phyloP scores from a whole-genome alignment of 2,329 filamentous ascomycete species.

The Mycosphaerella sp. region DNA sequence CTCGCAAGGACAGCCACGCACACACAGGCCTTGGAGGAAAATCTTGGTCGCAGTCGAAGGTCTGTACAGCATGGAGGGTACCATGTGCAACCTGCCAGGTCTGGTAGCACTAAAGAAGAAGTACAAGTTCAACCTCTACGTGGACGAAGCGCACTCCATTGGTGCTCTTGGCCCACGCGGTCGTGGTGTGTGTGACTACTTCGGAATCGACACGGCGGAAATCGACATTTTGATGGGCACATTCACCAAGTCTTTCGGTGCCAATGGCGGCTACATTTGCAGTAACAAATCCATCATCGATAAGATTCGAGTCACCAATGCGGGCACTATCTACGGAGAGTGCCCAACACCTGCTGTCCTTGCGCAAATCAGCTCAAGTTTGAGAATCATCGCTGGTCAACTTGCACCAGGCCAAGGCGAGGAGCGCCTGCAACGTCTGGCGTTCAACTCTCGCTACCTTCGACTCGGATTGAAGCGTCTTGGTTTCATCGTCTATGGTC shows the following conservation, averaged over 20 bases:
- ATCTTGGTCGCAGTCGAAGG: slow-evolving; percentile 94
- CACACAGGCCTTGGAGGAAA: slow-evolving; percentile 99
- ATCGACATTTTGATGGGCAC: slow-evolving; percentile 98
- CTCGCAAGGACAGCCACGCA: slow-evolving; percentile 92
- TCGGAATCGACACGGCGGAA: slow-evolving; percentile 77
- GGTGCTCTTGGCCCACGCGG: slow-evolving; percentile 85
- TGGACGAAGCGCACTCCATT: slow-evolving; percentile 95
- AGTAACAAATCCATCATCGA: slow-evolving; percentile 87
- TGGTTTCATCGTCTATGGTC: slow-evolving; percentile 92
- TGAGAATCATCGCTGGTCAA: slow-evolving; percentile 85
- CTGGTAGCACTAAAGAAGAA: slow-evolving; percentile 80
- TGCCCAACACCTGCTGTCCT: slow-evolving; percentile 81
- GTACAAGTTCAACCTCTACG: slow-evolving; percentile 94
- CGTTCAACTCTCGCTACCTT: slow-evolving; percentile 98
- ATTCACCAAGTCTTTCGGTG: slow-evolving; percentile 95
- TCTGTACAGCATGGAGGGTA: slow-evolving; percentile 98
- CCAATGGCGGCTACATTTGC: slow-evolving; percentile 92
- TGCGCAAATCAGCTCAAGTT: slow-evolving; percentile 79
- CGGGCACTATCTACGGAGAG: slow-evolving; percentile 81
- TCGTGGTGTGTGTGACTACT: slow-evolving; percentile 95
- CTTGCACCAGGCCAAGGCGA: slow-evolving; percentile 85
- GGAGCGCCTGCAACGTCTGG: slow-evolving; percentile 88
- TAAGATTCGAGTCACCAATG: slow-evolving; percentile 80
- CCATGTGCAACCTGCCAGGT: slow-evolving; percentile 95
- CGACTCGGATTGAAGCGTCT: slow-evolving; percentile 93